Base-by-base conservation (phyloP, 352 stramenopile species). In the Globisporangium uncinulatum region DNA sequence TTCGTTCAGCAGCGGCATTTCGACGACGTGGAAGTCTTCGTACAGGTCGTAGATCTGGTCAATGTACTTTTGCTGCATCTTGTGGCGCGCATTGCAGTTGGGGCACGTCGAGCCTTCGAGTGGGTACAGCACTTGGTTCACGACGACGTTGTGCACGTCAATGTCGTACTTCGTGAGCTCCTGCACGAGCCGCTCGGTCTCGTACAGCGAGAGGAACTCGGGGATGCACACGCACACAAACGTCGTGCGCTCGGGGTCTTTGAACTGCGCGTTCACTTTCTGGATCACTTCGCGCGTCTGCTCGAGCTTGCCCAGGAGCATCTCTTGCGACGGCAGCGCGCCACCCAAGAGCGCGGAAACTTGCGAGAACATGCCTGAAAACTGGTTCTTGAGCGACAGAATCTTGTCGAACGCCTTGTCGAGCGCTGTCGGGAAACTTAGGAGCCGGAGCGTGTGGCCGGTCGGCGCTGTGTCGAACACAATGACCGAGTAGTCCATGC, bases 21-120 rank as follows among this genome's bases (percentile, higher is more conserved):
- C 85, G 4, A 98, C 85, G n/a, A 99, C 96, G 76, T 99, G 96
- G 70, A 99, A 99, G 66, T 99, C 97, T 66, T 92, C 84, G 76
- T 99, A 99, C 39, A 99, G 75, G 77, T 99, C 97, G 74, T 99
- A 99, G 72, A 99, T 99, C 79, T 99, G 97, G 62, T 98, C 95
- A 65, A 99, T 98, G 81, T 99, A 99, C 77, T 99, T 99, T 76
- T 99, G 96, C 83, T 99, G 97, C 97, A 99, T 99, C 73, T 96
- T 93, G 65, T 99, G 98, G 66, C 97, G 88, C 17, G 97, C 94
- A 53, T 90, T 83, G 70, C 96, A 98, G 86, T 98, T 99, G 66
- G 86, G 89, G 75, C 85, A 94, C 31, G 66, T 76, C 49, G 80
- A 87, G 45, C 65, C 71, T 44, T 80, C 70, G 48, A 89, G 81